phyloP scores from a whole-genome alignment of 225 moss, liverwort and hornwort genomes.

The Sphagnum contortum region DNA sequence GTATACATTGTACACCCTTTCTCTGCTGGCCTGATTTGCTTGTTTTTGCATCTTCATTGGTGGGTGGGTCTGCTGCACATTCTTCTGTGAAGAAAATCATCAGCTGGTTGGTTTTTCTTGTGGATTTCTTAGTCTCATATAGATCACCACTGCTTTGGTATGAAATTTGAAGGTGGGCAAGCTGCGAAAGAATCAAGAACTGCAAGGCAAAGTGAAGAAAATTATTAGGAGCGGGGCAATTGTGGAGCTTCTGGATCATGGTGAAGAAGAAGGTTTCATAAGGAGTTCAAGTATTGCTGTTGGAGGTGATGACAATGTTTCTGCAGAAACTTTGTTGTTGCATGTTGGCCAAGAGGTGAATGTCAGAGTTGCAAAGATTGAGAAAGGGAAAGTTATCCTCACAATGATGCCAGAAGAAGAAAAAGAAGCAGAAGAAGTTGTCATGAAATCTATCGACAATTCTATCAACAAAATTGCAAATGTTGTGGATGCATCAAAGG shows the following conservation, averaged over 20 bases:
- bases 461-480: constrained; percentile 55
- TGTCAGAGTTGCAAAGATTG: constrained; percentile 77
- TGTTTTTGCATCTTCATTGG: too few species aligned
- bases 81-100: too few species aligned
- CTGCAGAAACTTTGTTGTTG: constrained; percentile 48
- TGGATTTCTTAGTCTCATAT: too few species aligned
- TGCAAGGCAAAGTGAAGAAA: constrained; percentile 92
- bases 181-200: constrained; percentile 64
- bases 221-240: constrained; percentile 74
- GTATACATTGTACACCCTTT: constrained; percentile 4
- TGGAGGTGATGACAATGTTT: constrained; percentile 70
- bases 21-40: too few species aligned
- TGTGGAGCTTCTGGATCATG: constrained; percentile 37
- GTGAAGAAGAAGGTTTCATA: constrained; percentile 89
- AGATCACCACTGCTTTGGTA: too few species aligned
- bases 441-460: constrained; percentile 69
- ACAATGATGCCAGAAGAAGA: constrained; percentile 69
- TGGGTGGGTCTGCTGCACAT: too few species aligned
- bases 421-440: constrained; percentile 55
- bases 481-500: constrained; percentile 34
- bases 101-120: too few species aligned
- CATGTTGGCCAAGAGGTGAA: constrained; percentile 73
- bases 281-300: constrained; percentile 66
- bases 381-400: constrained; percentile 66
- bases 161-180: constrained; percentile 32